Evolutionary conservation across 2,329 filamentous ascomycete species (phyloP).

Genomic region (Colletotrichum sublineola): DNA sequence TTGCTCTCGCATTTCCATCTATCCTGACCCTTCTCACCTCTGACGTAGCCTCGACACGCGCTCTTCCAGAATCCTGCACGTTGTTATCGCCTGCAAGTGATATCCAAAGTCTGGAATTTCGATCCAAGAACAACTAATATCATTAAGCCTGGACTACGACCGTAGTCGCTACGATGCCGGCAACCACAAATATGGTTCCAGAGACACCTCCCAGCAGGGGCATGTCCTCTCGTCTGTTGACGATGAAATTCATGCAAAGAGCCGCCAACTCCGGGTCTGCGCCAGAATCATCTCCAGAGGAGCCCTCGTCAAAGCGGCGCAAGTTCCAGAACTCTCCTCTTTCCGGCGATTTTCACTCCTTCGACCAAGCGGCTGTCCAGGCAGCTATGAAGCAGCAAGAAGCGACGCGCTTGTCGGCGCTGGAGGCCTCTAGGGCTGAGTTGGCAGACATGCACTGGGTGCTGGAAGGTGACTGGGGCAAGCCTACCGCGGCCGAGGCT

Average conservation of each 20-base stretch:
- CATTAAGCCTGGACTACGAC: not conserved
- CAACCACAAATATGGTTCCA: constrained; percentile 56
- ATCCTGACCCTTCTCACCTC: not conserved
- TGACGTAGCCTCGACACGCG: not conserved
- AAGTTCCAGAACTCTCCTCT: constrained; percentile 59
- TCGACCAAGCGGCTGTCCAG: constrained; percentile 72
- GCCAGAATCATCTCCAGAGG: constrained; percentile 59
- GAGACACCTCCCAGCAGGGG: constrained; percentile 67
- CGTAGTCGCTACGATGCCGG: constrained; percentile 42
- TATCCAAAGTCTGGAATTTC: not conserved
- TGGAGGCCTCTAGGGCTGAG: constrained; percentile 73
- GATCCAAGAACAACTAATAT: not conserved
- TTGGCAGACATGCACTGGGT: constrained; percentile 83
- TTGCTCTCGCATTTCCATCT: not conserved
- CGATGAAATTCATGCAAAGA: constrained; percentile 98
- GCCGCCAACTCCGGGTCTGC: constrained; percentile 73
- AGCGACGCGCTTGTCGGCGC: constrained; percentile 70
- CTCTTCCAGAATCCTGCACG: not conserved
- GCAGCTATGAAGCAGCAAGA: constrained; percentile 77
- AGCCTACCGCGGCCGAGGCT: constrained; percentile 21
- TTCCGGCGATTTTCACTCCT: constrained; percentile 55
- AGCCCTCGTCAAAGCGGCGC: constrained; percentile 73
- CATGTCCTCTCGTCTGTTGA: constrained; percentile 89
- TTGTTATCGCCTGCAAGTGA: not conserved
- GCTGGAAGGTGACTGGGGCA: constrained; percentile 63